These are phyloP conservation scores for Escovopsis sp. DNA, from an alignment of 2,329 filamentous ascomycete species.

Conservation along the genomic window DNA sequence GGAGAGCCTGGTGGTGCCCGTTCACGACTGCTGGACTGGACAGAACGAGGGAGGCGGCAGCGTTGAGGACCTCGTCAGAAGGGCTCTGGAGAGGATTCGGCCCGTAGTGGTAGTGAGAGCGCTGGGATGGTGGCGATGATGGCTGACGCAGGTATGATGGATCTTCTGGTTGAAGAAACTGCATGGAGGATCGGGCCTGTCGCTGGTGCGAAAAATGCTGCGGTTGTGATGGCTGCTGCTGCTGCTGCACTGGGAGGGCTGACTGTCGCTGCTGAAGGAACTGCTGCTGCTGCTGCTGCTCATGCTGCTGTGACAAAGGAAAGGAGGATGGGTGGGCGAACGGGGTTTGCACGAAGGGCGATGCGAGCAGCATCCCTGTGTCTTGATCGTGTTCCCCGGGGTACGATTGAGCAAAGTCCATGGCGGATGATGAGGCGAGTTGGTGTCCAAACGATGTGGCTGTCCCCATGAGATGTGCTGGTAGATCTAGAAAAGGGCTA, in stretches of 20 bases:
- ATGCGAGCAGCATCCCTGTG: conserved; percentile 9
- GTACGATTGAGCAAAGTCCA: conserved; percentile 9
- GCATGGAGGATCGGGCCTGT: too few species aligned
- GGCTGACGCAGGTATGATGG: too few species aligned
- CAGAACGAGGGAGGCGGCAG: conserved; percentile 38
- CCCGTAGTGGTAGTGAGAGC: too few species aligned
- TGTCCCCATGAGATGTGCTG: conserved; percentile 51
- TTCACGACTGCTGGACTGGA: conserved; percentile 19
- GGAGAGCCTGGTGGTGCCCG: too few species aligned
- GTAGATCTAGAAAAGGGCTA: conserved; percentile 42
- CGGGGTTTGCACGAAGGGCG: conserved; percentile 22
- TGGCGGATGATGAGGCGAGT: conserved; percentile 13
- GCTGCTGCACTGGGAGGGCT: too few species aligned
- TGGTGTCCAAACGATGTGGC: conserved; percentile 48
- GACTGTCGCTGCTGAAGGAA: too few species aligned
- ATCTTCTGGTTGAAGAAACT: too few species aligned
- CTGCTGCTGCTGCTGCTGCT: too few species aligned
- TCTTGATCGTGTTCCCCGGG: conserved; percentile 7
- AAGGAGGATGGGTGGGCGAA: conserved; percentile 13
- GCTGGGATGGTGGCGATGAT: too few species aligned
- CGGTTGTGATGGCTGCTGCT: conserved; percentile 7
- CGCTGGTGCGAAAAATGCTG: conserved; percentile 2
- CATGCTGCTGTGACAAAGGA: neutral
- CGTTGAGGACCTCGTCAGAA: conserved; percentile 40
- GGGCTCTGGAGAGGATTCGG: conserved; percentile 11